Evolutionary conservation across 495 filamentous ascomycete species (phyloP).

Genomic region (Oleoguttula mirabilis): DNA sequence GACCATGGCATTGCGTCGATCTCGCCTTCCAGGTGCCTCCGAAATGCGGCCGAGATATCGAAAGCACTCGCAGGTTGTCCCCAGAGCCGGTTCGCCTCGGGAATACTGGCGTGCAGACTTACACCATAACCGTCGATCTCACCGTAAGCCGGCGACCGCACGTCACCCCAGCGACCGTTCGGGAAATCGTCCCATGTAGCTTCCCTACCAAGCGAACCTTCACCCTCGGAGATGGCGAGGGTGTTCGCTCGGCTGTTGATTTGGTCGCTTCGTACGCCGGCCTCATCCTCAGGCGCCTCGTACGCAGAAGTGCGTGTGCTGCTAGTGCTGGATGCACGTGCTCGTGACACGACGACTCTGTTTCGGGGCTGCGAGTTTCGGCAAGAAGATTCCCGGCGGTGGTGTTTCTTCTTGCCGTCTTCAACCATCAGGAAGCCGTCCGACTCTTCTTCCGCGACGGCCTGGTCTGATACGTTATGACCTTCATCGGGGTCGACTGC

Average conservation of each 20-base stretch:
- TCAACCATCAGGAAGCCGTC: conserved; percentile 22
- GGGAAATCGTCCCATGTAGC: conserved; percentile 99
- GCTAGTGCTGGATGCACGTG: conserved; percentile 43
- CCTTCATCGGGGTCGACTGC: conserved; percentile 1
- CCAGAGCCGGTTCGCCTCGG: conserved; percentile 73
- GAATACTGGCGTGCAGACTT: conserved; percentile 66
- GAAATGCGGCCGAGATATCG: conserved; percentile 71
- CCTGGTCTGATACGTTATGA: conserved; percentile 35
- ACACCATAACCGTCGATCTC: conserved; percentile 95
- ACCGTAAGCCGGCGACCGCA: conserved; percentile 62
- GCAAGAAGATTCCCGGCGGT: conserved; percentile 30
- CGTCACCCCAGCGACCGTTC: conserved; percentile 94
- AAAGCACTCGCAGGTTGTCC: conserved; percentile 52
- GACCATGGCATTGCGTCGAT: conserved; percentile 79
- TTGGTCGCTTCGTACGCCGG: conserved; percentile 46
- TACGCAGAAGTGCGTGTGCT: conserved; percentile 38
- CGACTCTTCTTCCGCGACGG: conserved; percentile 37
- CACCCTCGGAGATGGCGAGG: conserved; percentile 82
- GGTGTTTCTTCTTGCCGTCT: conserved; percentile 14
- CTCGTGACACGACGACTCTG: conserved; percentile 64
- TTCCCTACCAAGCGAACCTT: conserved; percentile 81
- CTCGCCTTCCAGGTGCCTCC: conserved; percentile 62
- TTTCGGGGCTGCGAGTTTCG: conserved; percentile 62
- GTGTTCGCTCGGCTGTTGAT: conserved; percentile 63
- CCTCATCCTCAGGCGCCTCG: conserved; percentile 56